A percentile compares a stretch with the other conserved stretches of the same genome.
Evolutionary conservation across 805 yeast species (phyloP).

Genomic region (Schwanniomyces pseudopolymorphus): DNA sequence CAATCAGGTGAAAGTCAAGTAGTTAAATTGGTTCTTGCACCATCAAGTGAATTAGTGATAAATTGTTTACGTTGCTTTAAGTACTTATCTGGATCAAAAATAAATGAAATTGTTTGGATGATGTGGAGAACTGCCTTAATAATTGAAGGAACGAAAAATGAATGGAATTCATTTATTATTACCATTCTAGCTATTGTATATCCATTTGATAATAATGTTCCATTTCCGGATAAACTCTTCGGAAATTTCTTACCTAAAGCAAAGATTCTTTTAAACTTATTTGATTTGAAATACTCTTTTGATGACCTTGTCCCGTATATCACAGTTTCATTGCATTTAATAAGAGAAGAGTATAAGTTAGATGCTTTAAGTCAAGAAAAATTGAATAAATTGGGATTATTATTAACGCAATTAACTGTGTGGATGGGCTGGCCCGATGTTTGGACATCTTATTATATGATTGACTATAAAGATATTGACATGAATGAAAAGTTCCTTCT

Average conservation of each 20-base stretch:
- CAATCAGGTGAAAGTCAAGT: constrained; percentile 19
- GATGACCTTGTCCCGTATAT: constrained; percentile 62
- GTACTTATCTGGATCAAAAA: constrained; percentile 56
- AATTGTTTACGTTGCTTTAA: constrained; percentile 51
- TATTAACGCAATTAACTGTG: constrained; percentile 59
- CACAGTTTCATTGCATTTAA: constrained; percentile 66
- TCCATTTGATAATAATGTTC: constrained; percentile 39
- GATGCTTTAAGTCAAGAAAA: constrained; percentile 44
- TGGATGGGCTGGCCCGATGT: constrained; percentile 74
- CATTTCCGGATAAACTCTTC: constrained; percentile 21
- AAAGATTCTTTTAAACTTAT: constrained; percentile 20
- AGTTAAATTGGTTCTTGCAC: constrained; percentile 41
- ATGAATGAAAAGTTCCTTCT: constrained; percentile 39
- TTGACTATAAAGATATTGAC: constrained; percentile 34
- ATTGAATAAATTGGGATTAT: constrained; percentile 43
- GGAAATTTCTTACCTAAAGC: constrained; percentile 34
- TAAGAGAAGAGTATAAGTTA: constrained; percentile 72
- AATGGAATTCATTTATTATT: constrained; percentile 60
- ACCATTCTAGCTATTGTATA: constrained; percentile 49
- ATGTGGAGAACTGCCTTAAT: constrained; percentile 60
- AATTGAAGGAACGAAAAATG: constrained; percentile 41
- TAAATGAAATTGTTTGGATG: constrained; percentile 58
- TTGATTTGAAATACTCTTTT: constrained; percentile 38
- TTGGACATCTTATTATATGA: constrained; percentile 62
- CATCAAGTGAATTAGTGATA: constrained; percentile 42